Evolutionary conservation across 352 stramenopile species (phyloP).

Genomic region (Phytophthora capsici): DNA sequence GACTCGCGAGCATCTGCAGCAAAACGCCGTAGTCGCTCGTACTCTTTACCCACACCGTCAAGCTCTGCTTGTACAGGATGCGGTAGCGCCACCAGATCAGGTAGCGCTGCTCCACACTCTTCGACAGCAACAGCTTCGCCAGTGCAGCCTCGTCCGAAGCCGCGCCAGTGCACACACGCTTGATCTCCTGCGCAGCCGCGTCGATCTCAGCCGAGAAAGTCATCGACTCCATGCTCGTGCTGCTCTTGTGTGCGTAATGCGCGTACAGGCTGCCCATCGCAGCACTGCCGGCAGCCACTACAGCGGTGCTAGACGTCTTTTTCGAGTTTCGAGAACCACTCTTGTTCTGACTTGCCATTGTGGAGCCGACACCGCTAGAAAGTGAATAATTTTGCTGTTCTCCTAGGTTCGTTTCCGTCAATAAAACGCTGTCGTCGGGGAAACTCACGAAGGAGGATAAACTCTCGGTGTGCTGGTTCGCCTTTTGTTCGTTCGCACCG

Average conservation of each 20-base stretch:
- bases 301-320: conserved; percentile 11
- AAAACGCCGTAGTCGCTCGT: conserved; percentile 59
- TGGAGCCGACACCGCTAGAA: neutral
- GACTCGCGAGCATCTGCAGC: conserved; percentile 49
- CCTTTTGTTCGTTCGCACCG: conserved; percentile 22
- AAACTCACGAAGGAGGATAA: conserved; percentile 30
- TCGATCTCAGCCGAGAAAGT: conserved; percentile 50
- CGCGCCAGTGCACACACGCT: conserved; percentile 29
- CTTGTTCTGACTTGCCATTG: conserved; percentile 43
- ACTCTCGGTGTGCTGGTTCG: conserved; percentile 13
- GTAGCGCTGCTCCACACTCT: conserved; percentile 31
- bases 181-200: conserved; percentile 50
- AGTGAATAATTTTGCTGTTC: neutral
- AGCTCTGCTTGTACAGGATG: conserved; percentile 65
- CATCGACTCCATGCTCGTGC: conserved; percentile 22
- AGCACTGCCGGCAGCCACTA: conserved; percentile 3
- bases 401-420: conserved; percentile 6
- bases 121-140: conserved; percentile 20
- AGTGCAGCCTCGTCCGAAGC: conserved; percentile 29
- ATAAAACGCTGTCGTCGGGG: conserved; percentile 25
- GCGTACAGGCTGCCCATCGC: conserved; percentile 21
- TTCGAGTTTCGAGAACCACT: neutral
- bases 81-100: conserved; percentile 30
- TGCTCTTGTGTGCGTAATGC: conserved; percentile 17
- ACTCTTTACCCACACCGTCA: conserved; percentile 58